Evolutionary conservation across 441 rosid species (phyloP).

Genomic region (Adansonia grandidieri): DNA sequence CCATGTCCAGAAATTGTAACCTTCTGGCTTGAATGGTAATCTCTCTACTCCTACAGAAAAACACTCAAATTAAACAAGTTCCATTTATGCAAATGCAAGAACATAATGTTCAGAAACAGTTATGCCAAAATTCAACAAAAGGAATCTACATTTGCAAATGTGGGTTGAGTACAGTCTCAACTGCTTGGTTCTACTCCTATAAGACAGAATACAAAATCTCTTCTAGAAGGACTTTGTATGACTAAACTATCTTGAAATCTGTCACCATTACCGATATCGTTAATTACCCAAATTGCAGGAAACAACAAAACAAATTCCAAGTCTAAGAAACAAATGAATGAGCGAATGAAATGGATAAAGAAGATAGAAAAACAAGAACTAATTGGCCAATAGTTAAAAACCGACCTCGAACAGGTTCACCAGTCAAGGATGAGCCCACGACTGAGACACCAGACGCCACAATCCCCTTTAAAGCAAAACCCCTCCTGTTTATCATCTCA

Average conservation of each 20-base stretch:
- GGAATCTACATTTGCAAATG: slow-evolving; percentile 1
- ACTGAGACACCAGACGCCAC: slow-evolving; percentile 78
- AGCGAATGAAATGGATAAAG: too few species aligned
- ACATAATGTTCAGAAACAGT: too few species aligned
- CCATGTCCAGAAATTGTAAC: slow-evolving; percentile 95
- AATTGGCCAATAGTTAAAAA: slow-evolving; percentile 7
- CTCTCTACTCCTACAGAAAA: slow-evolving; percentile 65
- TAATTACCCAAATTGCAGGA: background rate
- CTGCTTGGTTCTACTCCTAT: slow-evolving; percentile 7
- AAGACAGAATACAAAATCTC: background rate
- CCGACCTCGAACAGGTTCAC: slow-evolving; percentile 69
- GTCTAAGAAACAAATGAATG: background rate
- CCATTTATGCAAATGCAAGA: too few species aligned
- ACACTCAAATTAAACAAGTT: too few species aligned
- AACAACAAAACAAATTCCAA: background rate
- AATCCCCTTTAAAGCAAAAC: slow-evolving; percentile 68
- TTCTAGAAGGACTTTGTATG: background rate
- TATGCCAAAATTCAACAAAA: background rate
- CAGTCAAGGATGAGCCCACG: slow-evolving; percentile 53
- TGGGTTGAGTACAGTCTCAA: background rate
- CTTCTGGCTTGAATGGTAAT: slow-evolving; percentile 83
- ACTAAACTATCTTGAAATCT: background rate
- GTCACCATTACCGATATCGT: background rate
- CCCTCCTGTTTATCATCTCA: slow-evolving; percentile 70
- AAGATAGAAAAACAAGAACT: background rate